phyloP scores from a whole-genome alignment of 768 basidiomycete genomes.

The Leccinum disarticulatum region DNA sequence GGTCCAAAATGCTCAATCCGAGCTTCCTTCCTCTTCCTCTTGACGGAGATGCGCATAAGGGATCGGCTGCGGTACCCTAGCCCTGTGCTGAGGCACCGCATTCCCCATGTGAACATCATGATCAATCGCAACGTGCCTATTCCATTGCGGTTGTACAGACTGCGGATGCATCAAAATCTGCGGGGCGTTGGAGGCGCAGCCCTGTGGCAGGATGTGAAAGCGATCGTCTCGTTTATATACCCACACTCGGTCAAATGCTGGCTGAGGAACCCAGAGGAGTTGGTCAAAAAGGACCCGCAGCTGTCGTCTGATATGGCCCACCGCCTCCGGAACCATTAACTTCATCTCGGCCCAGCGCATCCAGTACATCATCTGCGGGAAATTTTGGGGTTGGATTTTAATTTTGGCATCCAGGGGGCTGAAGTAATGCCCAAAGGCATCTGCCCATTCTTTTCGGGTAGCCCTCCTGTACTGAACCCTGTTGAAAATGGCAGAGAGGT shows the following conservation, averaged over 20 bases:
- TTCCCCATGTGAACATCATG: not conserved
- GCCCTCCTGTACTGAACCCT: not conserved
- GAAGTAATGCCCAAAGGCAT: constrained; percentile 1
- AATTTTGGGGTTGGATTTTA: constrained; percentile 1
- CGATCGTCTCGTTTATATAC: not conserved
- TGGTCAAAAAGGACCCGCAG: constrained; percentile 2
- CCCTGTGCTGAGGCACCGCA: not conserved
- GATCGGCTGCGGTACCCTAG: not conserved
- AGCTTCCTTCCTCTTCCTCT: not conserved
- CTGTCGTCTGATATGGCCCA: not conserved
- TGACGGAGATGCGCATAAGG: not conserved
- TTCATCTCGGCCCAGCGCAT: constrained; percentile 5
- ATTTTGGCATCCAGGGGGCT: not conserved
- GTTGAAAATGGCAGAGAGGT: not conserved
- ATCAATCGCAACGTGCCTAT: not conserved
- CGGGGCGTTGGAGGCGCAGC: constrained; percentile 1
- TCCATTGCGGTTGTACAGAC: not conserved
- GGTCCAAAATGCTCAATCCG: not conserved
- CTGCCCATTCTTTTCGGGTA: constrained; percentile 1
- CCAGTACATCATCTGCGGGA: constrained; percentile 5
- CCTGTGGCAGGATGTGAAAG: not conserved
- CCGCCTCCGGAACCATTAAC: not conserved
- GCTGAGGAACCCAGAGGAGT: constrained; percentile 4
- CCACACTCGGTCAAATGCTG: constrained; percentile 1
- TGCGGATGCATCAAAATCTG: constrained; percentile 1